Percentiles rank a stretch among this genome's conserved stretches.
phyloP scores from a whole-genome alignment of 1,139 yeast genomes.

The Debaryomyces fabryi region DNA sequence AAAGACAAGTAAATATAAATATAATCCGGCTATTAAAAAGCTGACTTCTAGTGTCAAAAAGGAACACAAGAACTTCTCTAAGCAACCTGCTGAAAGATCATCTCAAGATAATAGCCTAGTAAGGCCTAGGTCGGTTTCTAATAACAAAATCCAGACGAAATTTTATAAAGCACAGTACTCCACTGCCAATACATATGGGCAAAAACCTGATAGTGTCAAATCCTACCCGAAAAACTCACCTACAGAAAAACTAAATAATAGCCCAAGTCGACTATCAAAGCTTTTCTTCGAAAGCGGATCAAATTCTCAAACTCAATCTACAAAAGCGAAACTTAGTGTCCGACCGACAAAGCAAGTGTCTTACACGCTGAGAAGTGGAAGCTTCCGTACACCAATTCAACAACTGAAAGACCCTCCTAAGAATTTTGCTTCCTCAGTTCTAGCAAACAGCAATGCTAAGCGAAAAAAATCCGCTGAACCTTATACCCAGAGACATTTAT shows the following conservation, averaged over 20 bases:
- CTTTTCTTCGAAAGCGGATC: not conserved
- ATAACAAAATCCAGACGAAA: not conserved
- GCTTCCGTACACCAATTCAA: not conserved
- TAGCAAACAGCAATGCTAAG: not conserved
- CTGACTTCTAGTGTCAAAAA: not conserved
- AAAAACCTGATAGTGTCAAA: not conserved
- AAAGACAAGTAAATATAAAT: not conserved
- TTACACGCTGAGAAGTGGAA: not conserved
- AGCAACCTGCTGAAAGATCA: not conserved
- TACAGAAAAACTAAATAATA: not conserved
- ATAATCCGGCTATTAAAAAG: not conserved
- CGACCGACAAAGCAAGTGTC: not conserved
- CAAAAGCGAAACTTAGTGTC: not conserved
- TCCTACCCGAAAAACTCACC: not conserved
- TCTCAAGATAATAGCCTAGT: not conserved
- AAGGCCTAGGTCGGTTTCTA: not conserved
- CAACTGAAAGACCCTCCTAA: constrained; percentile 5
- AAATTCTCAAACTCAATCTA: not conserved
- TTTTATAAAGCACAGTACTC: not conserved
- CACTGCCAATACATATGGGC: not conserved
- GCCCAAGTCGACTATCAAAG: constrained; percentile 5
- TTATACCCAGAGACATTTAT: constrained; percentile 3
- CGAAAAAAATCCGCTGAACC: not conserved
- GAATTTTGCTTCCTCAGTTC: not conserved
- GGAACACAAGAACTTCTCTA: not conserved